Evolutionary conservation across 1,284 basidiomycete genomes (phyloP).

Genomic region (Leccinum griseonigrum): DNA sequence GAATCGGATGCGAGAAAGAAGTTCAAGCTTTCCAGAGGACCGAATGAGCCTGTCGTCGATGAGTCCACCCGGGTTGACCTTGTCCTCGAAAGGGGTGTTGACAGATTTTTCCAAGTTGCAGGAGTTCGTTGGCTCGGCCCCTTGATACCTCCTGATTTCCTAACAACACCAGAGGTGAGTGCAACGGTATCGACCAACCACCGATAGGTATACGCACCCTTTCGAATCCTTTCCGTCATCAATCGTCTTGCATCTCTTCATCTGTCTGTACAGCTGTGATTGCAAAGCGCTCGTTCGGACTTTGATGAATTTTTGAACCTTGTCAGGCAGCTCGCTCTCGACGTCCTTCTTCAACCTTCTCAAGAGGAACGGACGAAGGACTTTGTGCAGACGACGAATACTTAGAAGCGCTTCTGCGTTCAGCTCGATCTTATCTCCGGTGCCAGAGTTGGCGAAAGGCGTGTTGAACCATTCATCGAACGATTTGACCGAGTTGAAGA

Average conservation of each 20-base stretch:
- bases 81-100: slow-evolving; percentile 97
- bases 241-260: slow-evolving; percentile 98
- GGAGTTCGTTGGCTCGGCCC: slow-evolving; percentile 94
- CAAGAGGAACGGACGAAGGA: slow-evolving; percentile 95
- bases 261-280: slow-evolving; percentile 93
- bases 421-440: slow-evolving; percentile 96
- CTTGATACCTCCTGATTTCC: slow-evolving; percentile 73
- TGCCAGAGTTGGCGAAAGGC: slow-evolving; percentile 96
- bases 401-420: slow-evolving; percentile 99
- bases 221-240: slow-evolving; percentile 80
- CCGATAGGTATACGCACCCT: slow-evolving; percentile 41
- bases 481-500: slow-evolving; percentile 99
- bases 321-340: slow-evolving; percentile 96
- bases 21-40: slow-evolving; percentile 91
- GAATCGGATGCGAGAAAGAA: slow-evolving; percentile 75
- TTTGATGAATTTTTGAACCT: slow-evolving; percentile 99
- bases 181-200: not conserved
- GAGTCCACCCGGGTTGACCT: slow-evolving; percentile 79
- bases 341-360: slow-evolving; percentile 98
- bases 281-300: slow-evolving; percentile 98
- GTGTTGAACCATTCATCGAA: slow-evolving; percentile 99
- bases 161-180: slow-evolving; percentile 27
- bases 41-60: slow-evolving; percentile 88
- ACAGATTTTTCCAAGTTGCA: slow-evolving; percentile 99
- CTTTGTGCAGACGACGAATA: slow-evolving; percentile 98